Conservation (phyloP, 208 protist genomes). For the Strigomonas culicis region DNA sequence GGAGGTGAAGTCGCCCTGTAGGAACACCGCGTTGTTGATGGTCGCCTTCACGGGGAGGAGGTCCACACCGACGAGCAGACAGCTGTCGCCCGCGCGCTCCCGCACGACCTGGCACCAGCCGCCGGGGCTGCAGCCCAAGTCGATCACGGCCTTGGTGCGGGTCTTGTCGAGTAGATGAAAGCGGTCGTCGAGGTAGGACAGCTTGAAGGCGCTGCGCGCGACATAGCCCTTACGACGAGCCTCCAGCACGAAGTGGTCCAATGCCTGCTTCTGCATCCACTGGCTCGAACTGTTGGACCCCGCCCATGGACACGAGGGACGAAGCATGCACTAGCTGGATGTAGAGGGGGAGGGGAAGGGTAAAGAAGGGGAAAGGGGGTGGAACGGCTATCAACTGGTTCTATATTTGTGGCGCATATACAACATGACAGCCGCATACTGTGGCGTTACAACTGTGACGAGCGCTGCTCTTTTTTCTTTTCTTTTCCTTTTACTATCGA, state of each 20-base stretch:
- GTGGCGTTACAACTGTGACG: not conserved
- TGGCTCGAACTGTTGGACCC: slow-evolving; percentile 21
- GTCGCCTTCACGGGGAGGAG: slow-evolving; percentile 44
- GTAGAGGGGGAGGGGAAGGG: not conserved
- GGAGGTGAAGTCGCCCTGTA: slow-evolving; percentile 75
- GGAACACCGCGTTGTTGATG: slow-evolving; percentile 53
- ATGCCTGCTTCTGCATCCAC: slow-evolving; percentile 62
- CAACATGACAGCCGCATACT: too few relatives aligned
- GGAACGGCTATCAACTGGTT: too few relatives aligned
- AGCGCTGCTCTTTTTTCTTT: not conserved
- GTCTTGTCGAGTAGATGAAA: slow-evolving; percentile 46
- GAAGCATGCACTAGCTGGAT: not conserved
- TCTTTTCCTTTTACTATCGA: not conserved
- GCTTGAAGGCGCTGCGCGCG: slow-evolving; percentile 80
- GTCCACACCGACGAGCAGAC: slow-evolving; percentile 72
- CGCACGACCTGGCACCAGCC: slow-evolving; percentile 83
- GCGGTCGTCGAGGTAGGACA: slow-evolving; percentile 62
- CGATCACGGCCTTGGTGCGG: slow-evolving; percentile 52
- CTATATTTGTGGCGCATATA: too few relatives aligned
- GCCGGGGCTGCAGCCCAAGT: slow-evolving; percentile 83
- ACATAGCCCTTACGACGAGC: slow-evolving; percentile 67
- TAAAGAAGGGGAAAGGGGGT: not conserved
- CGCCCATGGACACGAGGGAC: not conserved
- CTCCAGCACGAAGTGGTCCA: slow-evolving; percentile 59
- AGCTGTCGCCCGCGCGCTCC: slow-evolving; percentile 52